Evolutionary conservation across 495 filamentous ascomycete genomes (phyloP).

Genomic region (Immersiella caudata): DNA sequence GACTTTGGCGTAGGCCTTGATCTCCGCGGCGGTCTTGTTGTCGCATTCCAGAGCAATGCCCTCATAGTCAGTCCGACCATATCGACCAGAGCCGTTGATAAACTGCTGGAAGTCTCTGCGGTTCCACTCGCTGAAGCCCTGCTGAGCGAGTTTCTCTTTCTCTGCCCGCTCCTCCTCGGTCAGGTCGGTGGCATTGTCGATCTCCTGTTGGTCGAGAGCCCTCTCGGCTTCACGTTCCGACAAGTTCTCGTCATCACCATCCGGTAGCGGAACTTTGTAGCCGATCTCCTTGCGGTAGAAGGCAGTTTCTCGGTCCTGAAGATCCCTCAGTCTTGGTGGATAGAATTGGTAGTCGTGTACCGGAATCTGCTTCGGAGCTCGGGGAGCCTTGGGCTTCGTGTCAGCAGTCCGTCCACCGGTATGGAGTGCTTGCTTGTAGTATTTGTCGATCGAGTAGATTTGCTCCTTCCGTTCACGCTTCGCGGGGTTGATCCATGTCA

Average conservation of each 20-base stretch:
- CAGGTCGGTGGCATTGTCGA: constrained; percentile 86
- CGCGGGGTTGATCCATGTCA: constrained; percentile 97
- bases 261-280: constrained; percentile 84
- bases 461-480: constrained; percentile 99
- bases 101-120: constrained; percentile 98
- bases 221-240: constrained; percentile 85
- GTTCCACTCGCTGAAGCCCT: constrained; percentile 94
- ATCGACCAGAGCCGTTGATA: constrained; percentile 89
- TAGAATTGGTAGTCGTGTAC: constrained; percentile 99
- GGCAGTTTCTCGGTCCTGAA: constrained; percentile 95
- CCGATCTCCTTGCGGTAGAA: constrained; percentile 94
- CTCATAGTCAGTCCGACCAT: constrained; percentile 81
- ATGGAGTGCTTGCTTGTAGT: constrained; percentile 88
- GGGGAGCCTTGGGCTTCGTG: constrained; percentile 91
- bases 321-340: constrained; percentile 73
- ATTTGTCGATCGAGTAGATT: constrained; percentile 97
- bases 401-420: constrained; percentile 85
- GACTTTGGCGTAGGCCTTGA: constrained; percentile 85
- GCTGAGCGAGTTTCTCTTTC: constrained; percentile 75
- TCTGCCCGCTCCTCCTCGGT: constrained; percentile 87
- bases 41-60: constrained; percentile 89
- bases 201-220: constrained; percentile 84
- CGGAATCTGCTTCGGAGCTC: constrained; percentile 87
- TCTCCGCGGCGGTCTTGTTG: constrained; percentile 80
- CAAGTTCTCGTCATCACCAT: constrained; percentile 81